Evolutionary conservation across 352 stramenopile species (phyloP).

Genomic region (Phytophthora citrophthora): DNA sequence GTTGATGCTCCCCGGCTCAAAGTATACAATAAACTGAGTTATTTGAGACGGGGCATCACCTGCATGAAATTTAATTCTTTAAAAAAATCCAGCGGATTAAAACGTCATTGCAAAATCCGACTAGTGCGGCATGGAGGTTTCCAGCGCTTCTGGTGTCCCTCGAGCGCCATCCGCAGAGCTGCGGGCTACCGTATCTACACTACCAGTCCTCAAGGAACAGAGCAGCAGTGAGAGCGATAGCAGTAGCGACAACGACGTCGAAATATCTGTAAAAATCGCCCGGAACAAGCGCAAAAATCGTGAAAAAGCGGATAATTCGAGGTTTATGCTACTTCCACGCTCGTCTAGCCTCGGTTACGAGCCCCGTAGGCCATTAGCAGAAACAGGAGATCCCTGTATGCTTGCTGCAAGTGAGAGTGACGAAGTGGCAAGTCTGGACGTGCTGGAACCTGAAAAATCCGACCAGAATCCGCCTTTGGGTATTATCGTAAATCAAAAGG

Average conservation of each 20-base stretch:
- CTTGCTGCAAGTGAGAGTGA: slow-evolving; percentile 26
- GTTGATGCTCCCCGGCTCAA: no score
- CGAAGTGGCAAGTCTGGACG: slow-evolving; percentile 31
- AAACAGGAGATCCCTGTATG: slow-evolving; percentile 33
- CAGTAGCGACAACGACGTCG: slow-evolving; percentile 19
- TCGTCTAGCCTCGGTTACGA: slow-evolving; percentile 23
- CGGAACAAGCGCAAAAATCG: neutral
- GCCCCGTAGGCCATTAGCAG: slow-evolving; percentile 8
- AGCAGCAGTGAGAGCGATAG: slow-evolving; percentile 11
- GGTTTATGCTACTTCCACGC: slow-evolving; percentile 21
- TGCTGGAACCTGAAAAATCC: slow-evolving; percentile 18
- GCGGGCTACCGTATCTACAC: slow-evolving; percentile 16
- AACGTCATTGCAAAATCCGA: no score
- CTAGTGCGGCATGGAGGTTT: slow-evolving; percentile 6
- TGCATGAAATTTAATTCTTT: neutral
- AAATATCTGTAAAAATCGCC: neutral
- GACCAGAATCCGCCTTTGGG: slow-evolving; percentile 8
- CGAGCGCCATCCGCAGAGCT: slow-evolving; percentile 3
- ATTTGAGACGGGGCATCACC: no score
- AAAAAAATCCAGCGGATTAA: neutral
- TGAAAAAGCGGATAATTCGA: slow-evolving; percentile 11
- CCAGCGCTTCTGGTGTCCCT: neutral
- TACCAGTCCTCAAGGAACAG: slow-evolving; percentile 16
- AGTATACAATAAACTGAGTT: no score
- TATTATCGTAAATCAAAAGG: slow-evolving; percentile 9